Base-by-base conservation (phyloP, 345 rosid genomes). In the Toxicodendron radicans region DNA sequence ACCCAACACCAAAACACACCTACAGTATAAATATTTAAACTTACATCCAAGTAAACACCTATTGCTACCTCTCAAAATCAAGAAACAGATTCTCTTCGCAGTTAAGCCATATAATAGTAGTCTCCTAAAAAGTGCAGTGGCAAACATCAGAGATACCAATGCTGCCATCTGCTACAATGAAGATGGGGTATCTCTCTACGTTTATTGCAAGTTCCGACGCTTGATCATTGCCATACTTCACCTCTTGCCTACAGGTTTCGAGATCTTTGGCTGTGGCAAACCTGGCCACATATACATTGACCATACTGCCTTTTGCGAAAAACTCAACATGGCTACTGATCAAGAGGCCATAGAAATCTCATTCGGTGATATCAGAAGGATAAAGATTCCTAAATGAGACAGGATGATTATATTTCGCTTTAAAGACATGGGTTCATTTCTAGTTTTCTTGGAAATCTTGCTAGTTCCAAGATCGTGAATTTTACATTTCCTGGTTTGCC, bases 371-470 rank as follows among this genome's bases (percentile, higher is more conserved):
- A 27, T 18, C 10, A 49, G 58, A 30, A 49, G 30, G 35, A 46
- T 21, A 6, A 66, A 48, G 58, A 49, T 23, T 12, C 27, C 14
- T 48, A 23, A 14, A 16, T 43, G 58, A 8, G 43, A 48, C 24
- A 16, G 27, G 58, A n/a, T 20, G 38, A 48, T 66, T 21, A 66
- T 3, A 57, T 49, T 27, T 17, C 23, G 8, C 14, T 46, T 65
- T 13, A 7, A 21, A 46, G 35, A 45, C 20, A 10, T 45, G 21
- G 56, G 56, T 30, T 66, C 58, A 9, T 49, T 27, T 48, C 46
- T 49, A 7, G 58, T 24, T 27, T 66, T 66, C 43, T 49, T 66
- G 56, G 57, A 48, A 66, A 27, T 48, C 53, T 13, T 21, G 69
- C 43, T 17, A 49, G 58, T 49, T 49, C 70, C 70, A 16, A 66